Base-by-base conservation (phyloP, 2,329 filamentous ascomycete genomes). In the Canariomyces notabilis region DNA sequence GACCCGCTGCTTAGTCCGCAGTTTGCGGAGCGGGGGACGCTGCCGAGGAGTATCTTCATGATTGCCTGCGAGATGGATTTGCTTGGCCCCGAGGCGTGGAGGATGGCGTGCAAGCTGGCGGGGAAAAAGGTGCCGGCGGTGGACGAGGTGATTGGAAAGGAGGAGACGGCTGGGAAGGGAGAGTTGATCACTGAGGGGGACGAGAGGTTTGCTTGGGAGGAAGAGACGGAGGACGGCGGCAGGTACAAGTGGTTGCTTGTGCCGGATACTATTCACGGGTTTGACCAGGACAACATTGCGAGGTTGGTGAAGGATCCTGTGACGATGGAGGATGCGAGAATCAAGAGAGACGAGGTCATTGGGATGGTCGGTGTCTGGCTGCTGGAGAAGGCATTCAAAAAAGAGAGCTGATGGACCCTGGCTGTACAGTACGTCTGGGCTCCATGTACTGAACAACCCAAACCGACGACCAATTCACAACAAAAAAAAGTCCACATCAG, bases 31-130 rank as follows among this genome's bases (percentile, higher is more conserved):
- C 57, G 61, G 14, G 59, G 64, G 12, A 33, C 52, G 18, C 58
- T 76, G 22, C 73, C 72, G 5, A 57, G 55, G 15, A 61, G 67
- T 36, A 59, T 76, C 3, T 75, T 71, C 50, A 54, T 73, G 26
- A 50, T 75, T 6, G 69, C 59, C 0, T 64, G 64, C 12, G 70
- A 76, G 60, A 63, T 72, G 44, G 74, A 76, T 55, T 65, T 72
- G 57, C 55, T 74, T 12, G 66, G 64, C 1, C 60, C 65, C 26
- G 74, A 75, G 56, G 63, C 53, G 7, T 70, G 65, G 64, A 53
- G 62, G 21, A 57, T 70, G 57, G 65, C 64, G 18, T 63, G 59
- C 44, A 59, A 55, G 37, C 47, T 71, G 4, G 64, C 64, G 5
- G 64, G 63, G 1, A 55, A 60, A 19, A 50, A 57, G 8, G 54